phyloP scores from a whole-genome alignment of 495 filamentous ascomycete genomes.

The Podospora comata region DNA sequence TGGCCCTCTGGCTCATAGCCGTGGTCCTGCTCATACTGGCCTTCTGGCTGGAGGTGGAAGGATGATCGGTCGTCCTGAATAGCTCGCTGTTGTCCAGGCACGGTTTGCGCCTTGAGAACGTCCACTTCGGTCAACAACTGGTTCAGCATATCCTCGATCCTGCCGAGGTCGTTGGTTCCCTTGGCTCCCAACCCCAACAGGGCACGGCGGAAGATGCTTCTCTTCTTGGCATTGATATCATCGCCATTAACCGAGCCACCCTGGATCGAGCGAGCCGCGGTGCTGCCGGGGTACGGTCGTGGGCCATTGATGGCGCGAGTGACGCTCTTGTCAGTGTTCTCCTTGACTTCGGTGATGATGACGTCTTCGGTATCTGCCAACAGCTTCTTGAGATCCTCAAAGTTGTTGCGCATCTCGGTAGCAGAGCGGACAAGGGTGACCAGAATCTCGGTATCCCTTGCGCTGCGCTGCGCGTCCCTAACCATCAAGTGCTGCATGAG shows the following conservation, averaged over 20 bases:
- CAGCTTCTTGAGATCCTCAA: constrained; percentile 93
- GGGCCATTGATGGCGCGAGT: constrained; percentile 82
- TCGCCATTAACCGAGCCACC: constrained; percentile 56
- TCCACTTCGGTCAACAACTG: constrained; percentile 90
- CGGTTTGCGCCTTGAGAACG: constrained; percentile 66
- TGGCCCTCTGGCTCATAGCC: constrained; percentile 83
- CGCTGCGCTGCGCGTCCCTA: constrained; percentile 93
- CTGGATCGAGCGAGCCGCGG: constrained; percentile 53
- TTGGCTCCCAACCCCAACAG: constrained; percentile 83
- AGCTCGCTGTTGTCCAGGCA: constrained; percentile 35
- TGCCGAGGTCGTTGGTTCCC: constrained; percentile 79
- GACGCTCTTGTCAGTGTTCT: constrained; percentile 78
- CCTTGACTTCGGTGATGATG: constrained; percentile 77
- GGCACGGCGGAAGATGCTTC: constrained; percentile 86
- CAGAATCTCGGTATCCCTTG: constrained; percentile 92
- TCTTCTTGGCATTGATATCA: constrained; percentile 72
- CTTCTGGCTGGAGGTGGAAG: constrained; percentile 56
- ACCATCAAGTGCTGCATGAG: constrained; percentile 99
- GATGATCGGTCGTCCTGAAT: constrained; percentile 46
- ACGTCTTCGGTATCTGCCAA: constrained; percentile 81
- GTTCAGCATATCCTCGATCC: constrained; percentile 94
- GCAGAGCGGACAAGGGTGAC: constrained; percentile 91
- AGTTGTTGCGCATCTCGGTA: constrained; percentile 94
- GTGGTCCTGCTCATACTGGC: constrained; percentile 55
- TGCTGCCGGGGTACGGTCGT: constrained; percentile 71